Conservation (phyloP, 192 early-diverging fungal genomes). For the Hyaloraphidium curvatum region DNA sequence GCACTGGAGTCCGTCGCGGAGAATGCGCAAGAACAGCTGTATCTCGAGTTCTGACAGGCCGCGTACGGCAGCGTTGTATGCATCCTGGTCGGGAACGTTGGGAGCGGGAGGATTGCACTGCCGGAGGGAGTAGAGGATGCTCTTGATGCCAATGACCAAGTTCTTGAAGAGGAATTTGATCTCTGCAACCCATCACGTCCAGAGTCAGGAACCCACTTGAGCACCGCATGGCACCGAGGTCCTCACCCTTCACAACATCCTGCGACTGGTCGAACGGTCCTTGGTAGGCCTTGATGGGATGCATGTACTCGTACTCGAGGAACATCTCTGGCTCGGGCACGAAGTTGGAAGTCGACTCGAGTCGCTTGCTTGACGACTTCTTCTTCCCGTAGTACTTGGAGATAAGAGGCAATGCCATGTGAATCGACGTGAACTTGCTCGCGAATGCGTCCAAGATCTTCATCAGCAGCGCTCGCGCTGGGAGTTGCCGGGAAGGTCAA, state of each 20-base stretch:
- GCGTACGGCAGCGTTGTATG: slow-evolving; percentile 27
- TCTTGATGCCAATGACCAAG: slow-evolving; percentile 73
- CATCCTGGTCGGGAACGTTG: slow-evolving; percentile 1
- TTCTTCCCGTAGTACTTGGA: slow-evolving; percentile 33
- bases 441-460: slow-evolving; percentile 74
- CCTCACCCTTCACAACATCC: slow-evolving; percentile 54
- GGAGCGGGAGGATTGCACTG: slow-evolving; percentile 44
- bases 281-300: slow-evolving; percentile 28
- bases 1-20: slow-evolving; percentile 58
- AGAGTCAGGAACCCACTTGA: not conserved
- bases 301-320: slow-evolving; percentile 29
- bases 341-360: slow-evolving; percentile 4
- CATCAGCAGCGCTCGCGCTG: slow-evolving; percentile 50
- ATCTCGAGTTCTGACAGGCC: slow-evolving; percentile 53
- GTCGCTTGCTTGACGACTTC: slow-evolving; percentile 10
- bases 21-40: slow-evolving; percentile 45
- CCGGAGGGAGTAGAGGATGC: slow-evolving; percentile 50
- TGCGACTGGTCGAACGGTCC: slow-evolving; percentile 26
- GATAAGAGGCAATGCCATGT: slow-evolving; percentile 36
- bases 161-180: slow-evolving; percentile 75
- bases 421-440: slow-evolving; percentile 49
- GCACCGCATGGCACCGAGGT: not conserved
- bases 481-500: slow-evolving; percentile 1
- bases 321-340: slow-evolving; percentile 21
- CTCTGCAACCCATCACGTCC: slow-evolving; percentile 24